Evolutionary conservation across 768 basidiomycete genomes (phyloP).

Genomic region (Rhizopogon vulgaris): DNA sequence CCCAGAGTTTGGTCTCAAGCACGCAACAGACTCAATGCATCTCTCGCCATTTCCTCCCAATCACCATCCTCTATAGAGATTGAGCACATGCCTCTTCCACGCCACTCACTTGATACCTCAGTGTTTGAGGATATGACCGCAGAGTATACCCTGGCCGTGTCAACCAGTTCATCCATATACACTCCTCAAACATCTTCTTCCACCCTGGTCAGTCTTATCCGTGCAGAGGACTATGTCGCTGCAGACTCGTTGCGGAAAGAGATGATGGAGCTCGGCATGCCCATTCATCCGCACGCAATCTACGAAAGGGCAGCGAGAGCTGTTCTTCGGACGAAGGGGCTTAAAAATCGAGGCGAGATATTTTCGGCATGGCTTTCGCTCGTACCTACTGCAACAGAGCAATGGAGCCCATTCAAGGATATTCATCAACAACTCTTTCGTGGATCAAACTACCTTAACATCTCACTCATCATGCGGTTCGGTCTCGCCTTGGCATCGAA

Average conservation of each 20-base stretch:
- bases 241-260: slow-evolving; percentile 35
- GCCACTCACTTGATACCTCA: slow-evolving; percentile 21
- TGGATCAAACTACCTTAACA: slow-evolving; percentile 21
- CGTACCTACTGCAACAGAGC: slow-evolving; percentile 27
- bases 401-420: slow-evolving; percentile 13
- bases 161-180: slow-evolving; percentile 7
- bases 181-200: slow-evolving; percentile 20
- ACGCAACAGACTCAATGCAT: slow-evolving; percentile 16
- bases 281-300: slow-evolving; percentile 28
- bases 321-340: neutral
- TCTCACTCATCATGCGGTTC: slow-evolving; percentile 35
- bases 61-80: slow-evolving; percentile 32
- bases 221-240: slow-evolving; percentile 12
- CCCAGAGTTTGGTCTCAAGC: slow-evolving; percentile 12
- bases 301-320: slow-evolving; percentile 32
- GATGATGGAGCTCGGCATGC: slow-evolving; percentile 29
- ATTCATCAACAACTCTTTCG: slow-evolving; percentile 31
- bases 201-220: slow-evolving; percentile 18
- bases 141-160: slow-evolving; percentile 23
- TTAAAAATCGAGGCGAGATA: slow-evolving; percentile 13
- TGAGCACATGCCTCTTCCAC: slow-evolving; percentile 29
- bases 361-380: slow-evolving; percentile 42
- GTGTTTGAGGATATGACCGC: slow-evolving; percentile 31
- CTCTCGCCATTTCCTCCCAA: slow-evolving; percentile 17
- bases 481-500: slow-evolving; percentile 40